phyloP scores from a whole-genome alignment of 2,329 filamentous ascomycete genomes.

The Leptographium procerum region DNA sequence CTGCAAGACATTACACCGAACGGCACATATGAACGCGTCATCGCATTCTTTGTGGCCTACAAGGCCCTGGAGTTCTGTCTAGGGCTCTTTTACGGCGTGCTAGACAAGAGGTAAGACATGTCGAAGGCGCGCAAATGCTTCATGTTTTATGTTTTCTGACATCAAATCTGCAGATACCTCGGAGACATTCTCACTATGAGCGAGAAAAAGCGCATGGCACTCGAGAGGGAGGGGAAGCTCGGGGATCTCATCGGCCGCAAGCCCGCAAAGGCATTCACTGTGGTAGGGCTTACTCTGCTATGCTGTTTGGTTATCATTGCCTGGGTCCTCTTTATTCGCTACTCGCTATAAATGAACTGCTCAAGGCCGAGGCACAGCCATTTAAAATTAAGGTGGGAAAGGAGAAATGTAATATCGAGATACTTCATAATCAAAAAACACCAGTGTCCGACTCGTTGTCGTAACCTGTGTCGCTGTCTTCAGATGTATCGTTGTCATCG shows the following conservation, averaged over 20 bases:
- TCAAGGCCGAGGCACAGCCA: too few relatives aligned
- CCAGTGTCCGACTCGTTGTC: too few relatives aligned
- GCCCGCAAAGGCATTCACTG: conserved; percentile 8
- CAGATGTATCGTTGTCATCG: too few relatives aligned
- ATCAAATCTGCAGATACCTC: conserved; percentile 7
- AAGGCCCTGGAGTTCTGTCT: conserved; percentile 18
- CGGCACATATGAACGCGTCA: conserved; percentile 16
- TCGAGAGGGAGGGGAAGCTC: conserved; percentile 11
- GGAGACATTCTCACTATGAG: conserved; percentile 12
- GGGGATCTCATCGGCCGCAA: conserved; percentile 9
- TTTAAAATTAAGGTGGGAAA: too few relatives aligned
- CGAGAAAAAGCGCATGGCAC: conserved; percentile 11
- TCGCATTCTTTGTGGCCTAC: conserved; percentile 16
- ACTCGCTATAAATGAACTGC: conserved; percentile 7
- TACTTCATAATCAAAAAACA: too few relatives aligned
- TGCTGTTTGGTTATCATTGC: conserved; percentile 12
- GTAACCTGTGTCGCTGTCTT: too few relatives aligned
- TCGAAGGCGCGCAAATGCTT: neutral
- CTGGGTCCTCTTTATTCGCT: conserved; percentile 15
- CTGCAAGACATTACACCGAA: conserved; percentile 17
- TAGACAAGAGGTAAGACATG: conserved; percentile 4
- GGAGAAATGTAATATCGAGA: too few relatives aligned
- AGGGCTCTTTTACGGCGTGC: conserved; percentile 15
- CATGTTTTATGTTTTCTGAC: neutral
- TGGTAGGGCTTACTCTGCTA: conserved; percentile 3